A percentile compares a stretch with the other conserved stretches of the same genome.
phyloP scores from a whole-genome alignment of 495 filamentous ascomycete genomes.

The Podospora sp. region DNA sequence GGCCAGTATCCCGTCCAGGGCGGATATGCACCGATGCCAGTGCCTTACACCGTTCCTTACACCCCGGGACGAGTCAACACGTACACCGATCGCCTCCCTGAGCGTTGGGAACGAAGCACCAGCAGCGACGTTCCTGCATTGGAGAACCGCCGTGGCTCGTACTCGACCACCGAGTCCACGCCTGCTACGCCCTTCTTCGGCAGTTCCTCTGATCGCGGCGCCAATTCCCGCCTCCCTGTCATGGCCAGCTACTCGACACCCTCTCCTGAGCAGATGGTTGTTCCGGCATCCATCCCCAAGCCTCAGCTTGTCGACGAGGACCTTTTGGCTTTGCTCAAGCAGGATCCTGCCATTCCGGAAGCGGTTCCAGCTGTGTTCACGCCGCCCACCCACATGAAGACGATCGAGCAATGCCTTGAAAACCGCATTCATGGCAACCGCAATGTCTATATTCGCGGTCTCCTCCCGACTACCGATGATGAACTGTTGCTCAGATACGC shows the following conservation, averaged over 20 bases:
- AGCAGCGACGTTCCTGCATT: conserved; percentile 58
- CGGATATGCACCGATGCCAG: conserved; percentile 35
- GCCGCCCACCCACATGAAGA: conserved; percentile 70
- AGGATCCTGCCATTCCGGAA: conserved; percentile 79
- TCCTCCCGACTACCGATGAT: conserved; percentile 92
- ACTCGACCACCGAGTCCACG: conserved; percentile 71
- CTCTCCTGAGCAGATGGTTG: conserved; percentile 62
- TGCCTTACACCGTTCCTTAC: conserved; percentile 48
- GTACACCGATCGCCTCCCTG: conserved; percentile 36
- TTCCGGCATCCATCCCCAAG: conserved; percentile 44
- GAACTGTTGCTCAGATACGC: conserved; percentile 83
- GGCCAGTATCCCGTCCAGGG: conserved; percentile 42
- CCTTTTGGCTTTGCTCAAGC: conserved; percentile 69
- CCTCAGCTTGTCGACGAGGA: conserved; percentile 57
- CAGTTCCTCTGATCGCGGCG: conserved; percentile 55
- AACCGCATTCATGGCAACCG: conserved; percentile 82
- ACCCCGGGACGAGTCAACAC: conserved; percentile 49
- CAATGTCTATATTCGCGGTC: conserved; percentile 96
- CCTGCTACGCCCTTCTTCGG: conserved; percentile 63
- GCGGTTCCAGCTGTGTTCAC: conserved; percentile 87
- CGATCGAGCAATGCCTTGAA: conserved; percentile 86
- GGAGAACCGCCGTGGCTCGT: conserved; percentile 63
- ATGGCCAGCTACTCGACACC: conserved; percentile 63
- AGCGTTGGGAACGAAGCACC: conserved; percentile 10
- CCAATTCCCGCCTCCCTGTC: conserved; percentile 53